A percentile compares a stretch with the other conserved stretches of the same genome.
These are phyloP conservation scores for Trichophyton schoenleinii DNA, from an alignment of 2,329 filamentous ascomycete species.

Conservation along the genomic window DNA sequence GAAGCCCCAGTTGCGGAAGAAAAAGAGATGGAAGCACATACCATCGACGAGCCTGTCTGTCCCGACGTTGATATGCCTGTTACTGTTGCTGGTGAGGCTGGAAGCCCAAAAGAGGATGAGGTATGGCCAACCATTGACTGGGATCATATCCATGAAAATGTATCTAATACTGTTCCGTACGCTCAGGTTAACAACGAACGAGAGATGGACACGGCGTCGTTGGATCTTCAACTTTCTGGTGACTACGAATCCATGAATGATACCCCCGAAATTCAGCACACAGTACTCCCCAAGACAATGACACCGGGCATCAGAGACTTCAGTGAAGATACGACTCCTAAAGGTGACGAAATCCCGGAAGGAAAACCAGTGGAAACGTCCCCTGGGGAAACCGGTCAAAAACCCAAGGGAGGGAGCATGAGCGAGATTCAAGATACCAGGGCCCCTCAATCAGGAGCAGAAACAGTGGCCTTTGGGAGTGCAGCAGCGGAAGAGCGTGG, in stretches of 20 bases:
- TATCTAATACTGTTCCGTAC: slow-evolving; percentile 1
- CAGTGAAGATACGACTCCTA: slow-evolving; percentile 10
- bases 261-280: slow-evolving; percentile 8
- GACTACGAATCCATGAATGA: slow-evolving; percentile 7
- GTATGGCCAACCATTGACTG: slow-evolving; percentile 29
- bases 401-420: not conserved
- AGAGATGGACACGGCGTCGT: slow-evolving; percentile 11
- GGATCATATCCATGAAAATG: slow-evolving; percentile 16
- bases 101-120: slow-evolving; percentile 19
- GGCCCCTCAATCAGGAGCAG: no score
- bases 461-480: no score
- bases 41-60: slow-evolving; percentile 1
- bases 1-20: slow-evolving; percentile 15
- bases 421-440: not conserved
- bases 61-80: not conserved
- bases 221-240: slow-evolving; percentile 12
- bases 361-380: not conserved
- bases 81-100: not conserved
- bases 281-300: not conserved
- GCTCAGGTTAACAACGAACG: slow-evolving; percentile 1
- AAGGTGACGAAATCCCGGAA: not conserved
- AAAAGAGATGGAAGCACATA: slow-evolving; percentile 16
- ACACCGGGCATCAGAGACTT: slow-evolving; percentile 11
- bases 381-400: not conserved
- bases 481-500: not conserved